Evolutionary conservation across 257 asterid genomes (phyloP).

Genomic region (Rehmannia glutinosa): DNA sequence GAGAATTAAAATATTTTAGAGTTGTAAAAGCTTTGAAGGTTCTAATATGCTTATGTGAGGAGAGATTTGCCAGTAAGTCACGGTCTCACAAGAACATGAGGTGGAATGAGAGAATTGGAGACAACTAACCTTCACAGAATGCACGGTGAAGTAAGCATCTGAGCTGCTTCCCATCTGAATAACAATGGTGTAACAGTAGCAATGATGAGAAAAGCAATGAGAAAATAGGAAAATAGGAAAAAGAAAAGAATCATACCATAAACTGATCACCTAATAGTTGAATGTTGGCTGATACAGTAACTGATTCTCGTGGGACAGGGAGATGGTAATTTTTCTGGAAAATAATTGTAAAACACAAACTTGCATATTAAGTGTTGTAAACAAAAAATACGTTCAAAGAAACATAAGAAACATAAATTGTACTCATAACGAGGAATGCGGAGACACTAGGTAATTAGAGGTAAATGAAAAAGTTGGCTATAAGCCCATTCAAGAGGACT

Average conservation of each 20-base stretch:
- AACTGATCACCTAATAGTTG: not conserved
- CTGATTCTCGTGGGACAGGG: not conserved
- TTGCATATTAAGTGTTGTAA: not conserved
- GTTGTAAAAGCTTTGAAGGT: not conserved
- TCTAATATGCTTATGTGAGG: not conserved
- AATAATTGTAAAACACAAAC: not conserved
- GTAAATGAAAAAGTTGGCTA: not conserved
- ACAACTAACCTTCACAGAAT: no score
- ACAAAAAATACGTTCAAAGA: not conserved
- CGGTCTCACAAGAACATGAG: conserved; percentile 3
- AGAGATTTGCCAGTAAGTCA: not conserved
- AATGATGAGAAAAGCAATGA: not conserved
- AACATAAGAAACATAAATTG: not conserved
- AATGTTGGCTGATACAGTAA: not conserved
- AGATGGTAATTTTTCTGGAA: not conserved
- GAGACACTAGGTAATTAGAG: not conserved
- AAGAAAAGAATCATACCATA: not conserved
- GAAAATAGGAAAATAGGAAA: not conserved
- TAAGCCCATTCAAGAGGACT: not conserved
- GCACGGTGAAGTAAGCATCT: no score
- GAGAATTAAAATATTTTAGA: not conserved
- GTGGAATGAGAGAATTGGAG: conserved; percentile 1
- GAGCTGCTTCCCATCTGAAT: conserved; percentile 73
- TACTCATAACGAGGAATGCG: not conserved
- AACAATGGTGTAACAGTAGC: not conserved